Base-by-base conservation (phyloP, 345 rosid species). In the Odontarrhena argentea region DNA sequence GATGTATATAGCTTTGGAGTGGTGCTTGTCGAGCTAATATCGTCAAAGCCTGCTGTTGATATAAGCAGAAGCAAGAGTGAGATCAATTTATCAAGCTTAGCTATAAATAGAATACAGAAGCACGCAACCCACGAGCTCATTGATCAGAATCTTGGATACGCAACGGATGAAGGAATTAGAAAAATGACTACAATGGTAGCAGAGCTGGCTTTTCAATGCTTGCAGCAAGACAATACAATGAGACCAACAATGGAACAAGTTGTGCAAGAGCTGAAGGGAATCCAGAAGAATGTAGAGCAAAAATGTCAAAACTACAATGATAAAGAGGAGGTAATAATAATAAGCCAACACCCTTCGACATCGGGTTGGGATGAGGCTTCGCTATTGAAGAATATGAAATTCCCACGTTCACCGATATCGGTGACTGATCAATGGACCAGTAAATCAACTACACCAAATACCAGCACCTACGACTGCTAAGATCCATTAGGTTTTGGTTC, bases 1-100 rank as follows among this genome's bases (percentile, higher is more conserved):
- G 94, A 87, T 34, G 91, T 87, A 0, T 87, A 83, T 38, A 87
- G 94, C 77, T 87, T 87, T 26, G 91, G 87, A 9, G 94, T 87
- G n/a, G 91, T 87, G 8, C 79, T 87, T 22, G 60, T 73, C 8
- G 91, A 87, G 79, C 85, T 87, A 14, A 54, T 84, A 45, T 80
- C 88, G 0, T 87, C 88, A 2, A 76, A 77, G 86, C 94, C 88
- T 4, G 91, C 88, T 14, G 84, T 87, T n/a, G 94, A 87, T 48
- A 82, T 80, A 41, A 74, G 6, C 26, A 82, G 91, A 65, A 60
- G 77, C 53, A 82, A 73, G 74, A 56, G 75, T 9, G 88, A 87
- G 71, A 82, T 83, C 49, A 83, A 83, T 54, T 65, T 87, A 76
- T 78, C 94, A 4, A 80, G 74, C 70, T 71, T 87, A 52, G 88